Conservation (phyloP, 176 grass and related monocot genomes). For the Rhynchospora tenuis region DNA sequence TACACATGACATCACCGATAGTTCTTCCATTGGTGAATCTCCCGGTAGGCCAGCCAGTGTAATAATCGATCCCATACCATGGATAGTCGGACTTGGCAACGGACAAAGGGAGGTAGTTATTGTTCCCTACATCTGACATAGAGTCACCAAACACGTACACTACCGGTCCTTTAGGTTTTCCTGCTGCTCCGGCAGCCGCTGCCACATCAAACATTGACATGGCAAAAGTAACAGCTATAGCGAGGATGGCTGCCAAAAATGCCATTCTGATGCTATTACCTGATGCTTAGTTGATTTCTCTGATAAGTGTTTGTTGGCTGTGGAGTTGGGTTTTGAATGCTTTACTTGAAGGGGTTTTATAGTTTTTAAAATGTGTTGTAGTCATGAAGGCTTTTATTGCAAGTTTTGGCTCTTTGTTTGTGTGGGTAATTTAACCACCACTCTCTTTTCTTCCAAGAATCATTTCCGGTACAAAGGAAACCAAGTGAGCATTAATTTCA, state of each 20-base stretch:
- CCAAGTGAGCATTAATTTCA: background rate
- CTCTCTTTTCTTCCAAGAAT: slow-evolving; percentile 17
- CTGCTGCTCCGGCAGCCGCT: background rate
- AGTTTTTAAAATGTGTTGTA: slow-evolving; percentile 7
- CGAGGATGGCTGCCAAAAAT: background rate
- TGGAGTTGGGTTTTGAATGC: background rate
- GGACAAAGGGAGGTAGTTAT: slow-evolving; percentile 76
- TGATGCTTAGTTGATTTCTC: background rate
- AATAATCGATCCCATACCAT: slow-evolving; percentile 89
- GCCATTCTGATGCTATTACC: slow-evolving; percentile 37
- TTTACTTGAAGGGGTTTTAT: slow-evolving; percentile 18
- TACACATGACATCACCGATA: slow-evolving; percentile 91
- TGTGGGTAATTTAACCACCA: background rate
- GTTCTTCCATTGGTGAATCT: slow-evolving; percentile 93
- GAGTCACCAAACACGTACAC: slow-evolving; percentile 86
- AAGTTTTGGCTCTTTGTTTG: background rate
- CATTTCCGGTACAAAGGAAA: background rate
- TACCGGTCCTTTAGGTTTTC: slow-evolving; percentile 30
- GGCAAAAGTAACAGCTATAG: slow-evolving; percentile 19
- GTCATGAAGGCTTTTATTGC: background rate
- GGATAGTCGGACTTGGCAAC: slow-evolving; percentile 84
- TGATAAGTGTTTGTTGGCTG: background rate
- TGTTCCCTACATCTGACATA: slow-evolving; percentile 93
- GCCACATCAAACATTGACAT: background rate
- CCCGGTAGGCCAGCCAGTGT: slow-evolving; percentile 49